Evolutionary conservation across 768 basidiomycete species (phyloP), one percentile per base, ranked within the genome.

Genomic region (Tulasnella sp.): DNA sequence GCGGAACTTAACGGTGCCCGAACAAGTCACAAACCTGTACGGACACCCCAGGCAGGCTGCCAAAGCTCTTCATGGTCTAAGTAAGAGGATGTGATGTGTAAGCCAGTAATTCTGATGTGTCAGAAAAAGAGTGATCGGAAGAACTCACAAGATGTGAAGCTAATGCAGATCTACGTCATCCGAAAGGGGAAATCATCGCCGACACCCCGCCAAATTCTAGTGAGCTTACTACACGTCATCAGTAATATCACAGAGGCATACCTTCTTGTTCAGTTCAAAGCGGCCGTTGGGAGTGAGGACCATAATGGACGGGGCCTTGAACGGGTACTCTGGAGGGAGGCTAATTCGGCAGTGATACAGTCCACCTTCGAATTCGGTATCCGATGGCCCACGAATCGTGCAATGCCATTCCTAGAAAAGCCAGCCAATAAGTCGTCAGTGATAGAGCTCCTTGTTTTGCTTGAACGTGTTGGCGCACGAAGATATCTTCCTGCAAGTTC

Each of bases 1-100:
- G 18, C 34, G 75, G 19, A 52, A 79, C 75, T 16, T 2, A 34
- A 52, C n/a, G 42, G 1, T 14, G 3, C 9, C 48, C 46, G 16
- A 40, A 10, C 9, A 39, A 34, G 74, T 68, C 34, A 83, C 88
- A 81, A 80, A 93, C 94, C 96, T 78, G 97, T 99, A 81, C 97
- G 90, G 27, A 99, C 94, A 78, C 97, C 97, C 97, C 97, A 99
- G 36, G 96, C 95, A 48, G 97, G 97, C 85, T 98, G 96, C 97
- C 97, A 99, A 42, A 94, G 88, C 82, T 98, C 97, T 85, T 96
- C 95, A 82, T 98, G 96, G 87, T 97, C 93, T 95, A 34, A 52
- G 38, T 1, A 78, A 4, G 38, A 8, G 58, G 46, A 8, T 31
- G 46, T 34, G 27, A 1, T 24, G 77, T 78, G 34, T 39, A 75